Evolutionary conservation across 495 filamentous ascomycete species (phyloP), one percentile per base, ranked within the genome.

Genomic region (Barbatosphaeria neglecta): DNA sequence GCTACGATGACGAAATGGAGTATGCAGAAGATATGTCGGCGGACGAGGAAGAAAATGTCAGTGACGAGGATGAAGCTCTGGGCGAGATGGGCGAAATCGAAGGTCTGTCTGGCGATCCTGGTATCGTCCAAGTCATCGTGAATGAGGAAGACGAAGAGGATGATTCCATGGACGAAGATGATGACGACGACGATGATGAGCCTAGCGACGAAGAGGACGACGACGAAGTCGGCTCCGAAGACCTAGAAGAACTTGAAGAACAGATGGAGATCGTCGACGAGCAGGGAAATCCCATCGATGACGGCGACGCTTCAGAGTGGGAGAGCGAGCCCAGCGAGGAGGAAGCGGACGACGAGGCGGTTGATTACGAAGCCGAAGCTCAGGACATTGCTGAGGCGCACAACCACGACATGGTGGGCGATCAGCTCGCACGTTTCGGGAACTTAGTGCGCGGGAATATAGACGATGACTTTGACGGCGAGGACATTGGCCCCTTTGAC

Each of bases 1-100:
- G 73, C 25, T 92, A 87, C 50, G 84, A 78, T 41, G 89, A 94
- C 23, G 90, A 90, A 47, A 90, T 96, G 74, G 88, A 87, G 41
- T 89, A 90, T 51, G 85, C 88, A 9, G 90, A 90, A 46, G 88
- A 87, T 16, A 78, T 81, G 59, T 80, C 75, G 1, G 76, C 75
- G 43, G 84, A 87, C 59, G 81, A 85, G 46, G 90, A 95, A 63
- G 89, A 87, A 8, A 87, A 94, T 51, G 79, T 92, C 40, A 93
- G 87, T 54, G 92, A 95, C 54, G 89, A 96, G 43, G 90, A 95
- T 43, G 82, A 86, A 46, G 90, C 81, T 27, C 61, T 74, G 16
- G 73, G 81, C 54, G 84, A 83, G 28, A 86, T 92, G 69, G 90
- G 89, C 8, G 77, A 74, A 4, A 84, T 94, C 46, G 89, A 93